Conservation (phyloP, 208 protist genomes). For the Leishmania arabica region DNA sequence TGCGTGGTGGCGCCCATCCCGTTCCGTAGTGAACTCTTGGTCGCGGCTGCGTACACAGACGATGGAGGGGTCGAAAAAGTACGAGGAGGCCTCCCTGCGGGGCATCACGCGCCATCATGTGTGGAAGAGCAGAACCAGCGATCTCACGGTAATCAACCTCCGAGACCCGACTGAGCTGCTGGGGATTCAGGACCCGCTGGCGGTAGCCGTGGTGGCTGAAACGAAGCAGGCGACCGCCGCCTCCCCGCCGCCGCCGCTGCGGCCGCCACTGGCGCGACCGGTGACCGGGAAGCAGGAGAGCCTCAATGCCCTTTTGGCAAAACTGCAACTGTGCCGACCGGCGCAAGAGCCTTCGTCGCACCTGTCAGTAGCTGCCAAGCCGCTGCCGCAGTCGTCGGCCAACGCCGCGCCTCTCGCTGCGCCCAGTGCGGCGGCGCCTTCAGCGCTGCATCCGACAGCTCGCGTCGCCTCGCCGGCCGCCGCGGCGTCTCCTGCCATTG, state of each 20-base stretch:
- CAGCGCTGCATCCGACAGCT: neutral
- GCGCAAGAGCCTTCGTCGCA: constrained; percentile 7
- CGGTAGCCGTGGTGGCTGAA: neutral
- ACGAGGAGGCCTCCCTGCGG: constrained; percentile 19
- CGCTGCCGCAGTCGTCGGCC: neutral
- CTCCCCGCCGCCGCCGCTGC: constrained; percentile 3
- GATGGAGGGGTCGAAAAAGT: constrained; percentile 27
- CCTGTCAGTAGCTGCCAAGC: neutral
- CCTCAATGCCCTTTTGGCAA: constrained; percentile 41
- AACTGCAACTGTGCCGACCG: constrained; percentile 31
- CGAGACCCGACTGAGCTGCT: constrained; percentile 54
- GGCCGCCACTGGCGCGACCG: constrained; percentile 8
- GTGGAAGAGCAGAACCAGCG: constrained; percentile 61
- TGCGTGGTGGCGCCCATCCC: neutral
- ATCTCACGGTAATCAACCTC: constrained; percentile 77
- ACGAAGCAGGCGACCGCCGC: constrained; percentile 1
- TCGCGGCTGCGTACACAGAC: constrained; percentile 1
- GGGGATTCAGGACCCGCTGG: constrained; percentile 4
- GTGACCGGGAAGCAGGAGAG: constrained; percentile 26
- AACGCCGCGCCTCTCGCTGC: neutral
- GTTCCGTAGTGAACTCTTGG: neutral
- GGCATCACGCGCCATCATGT: constrained; percentile 45
- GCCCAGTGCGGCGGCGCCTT: neutral
- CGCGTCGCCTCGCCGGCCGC: neutral
- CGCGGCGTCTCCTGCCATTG: neutral